Percentiles rank a stretch among this genome's conserved stretches.
These are phyloP conservation scores for Coemansia sp. DNA, from an alignment of 192 early-diverging fungal species.

Conservation along the genomic window DNA sequence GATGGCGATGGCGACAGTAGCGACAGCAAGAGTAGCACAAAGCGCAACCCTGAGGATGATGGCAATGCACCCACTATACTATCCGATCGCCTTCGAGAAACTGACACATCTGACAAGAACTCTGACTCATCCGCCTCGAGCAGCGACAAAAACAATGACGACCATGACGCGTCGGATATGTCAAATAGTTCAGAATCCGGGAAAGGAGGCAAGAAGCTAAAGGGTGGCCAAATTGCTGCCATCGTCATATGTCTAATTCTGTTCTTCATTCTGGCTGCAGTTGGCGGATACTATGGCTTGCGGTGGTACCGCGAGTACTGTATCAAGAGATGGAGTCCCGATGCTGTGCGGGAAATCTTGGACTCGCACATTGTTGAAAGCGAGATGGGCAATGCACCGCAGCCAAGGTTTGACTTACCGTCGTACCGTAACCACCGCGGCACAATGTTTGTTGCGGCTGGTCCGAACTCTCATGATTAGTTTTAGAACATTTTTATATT, in stretches of 20 bases:
- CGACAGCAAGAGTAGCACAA: not conserved
- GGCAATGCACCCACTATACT: not conserved
- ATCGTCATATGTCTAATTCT: conserved; percentile 23
- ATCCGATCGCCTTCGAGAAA: not conserved
- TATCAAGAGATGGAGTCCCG: conserved; percentile 21
- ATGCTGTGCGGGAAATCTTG: conserved; percentile 33
- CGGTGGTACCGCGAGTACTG: conserved; percentile 27
- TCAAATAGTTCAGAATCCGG: no score
- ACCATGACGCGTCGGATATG: not conserved
- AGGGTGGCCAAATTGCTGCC: conserved; percentile 18
- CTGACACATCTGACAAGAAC: not conserved
- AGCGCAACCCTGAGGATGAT: not conserved
- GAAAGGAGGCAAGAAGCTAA: not conserved
- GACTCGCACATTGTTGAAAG: conserved; percentile 41
- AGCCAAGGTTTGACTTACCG: conserved; percentile 26
- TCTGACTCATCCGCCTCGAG: not conserved
- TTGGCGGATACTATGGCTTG: conserved; percentile 15
- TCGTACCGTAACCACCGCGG: conserved; percentile 35
- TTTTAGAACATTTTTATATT: not conserved
- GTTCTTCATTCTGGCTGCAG: conserved; percentile 3
- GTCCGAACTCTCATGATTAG: conserved; percentile 6
- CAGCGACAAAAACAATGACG: not conserved
- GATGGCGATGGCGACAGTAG: not conserved
- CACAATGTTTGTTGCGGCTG: conserved; percentile 40
- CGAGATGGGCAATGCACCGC: conserved; percentile 20